Evolutionary conservation across 75 land plant genomes (phyloP), one percentile per base, ranked within the genome.

Genomic region (Picea glauca): DNA sequence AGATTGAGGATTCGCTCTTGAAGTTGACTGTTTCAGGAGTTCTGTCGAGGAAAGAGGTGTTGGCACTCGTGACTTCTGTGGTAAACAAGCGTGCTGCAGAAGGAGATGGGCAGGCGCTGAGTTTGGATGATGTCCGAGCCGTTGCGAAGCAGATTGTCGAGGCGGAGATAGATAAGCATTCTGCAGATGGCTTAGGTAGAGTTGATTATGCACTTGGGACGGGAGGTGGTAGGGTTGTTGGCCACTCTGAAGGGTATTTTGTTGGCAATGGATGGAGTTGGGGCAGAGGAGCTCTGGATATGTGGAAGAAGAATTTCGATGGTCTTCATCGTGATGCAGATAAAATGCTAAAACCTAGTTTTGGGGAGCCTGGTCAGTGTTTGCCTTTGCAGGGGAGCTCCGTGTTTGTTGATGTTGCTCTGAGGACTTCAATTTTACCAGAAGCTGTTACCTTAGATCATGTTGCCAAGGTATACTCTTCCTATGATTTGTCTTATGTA

Each of bases 311-410:
- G 32, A 33, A 26, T 46, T 72, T 14, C 61, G 57, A 46, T 77
- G 60, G 46, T 15, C 79, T 86, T 79, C 91, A 88, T 84, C 58
- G 79, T 57, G 62, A 80, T 58, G 90, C 99, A 0, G 77, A 86
- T 11, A 95, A 88, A 74, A 83, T 97, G 80, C 59, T 97, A 79
- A 92, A 87, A 59, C 98, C 99, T 17, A 94, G 98, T 72, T 97
- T 94, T 81, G 99, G 98, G 43, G 91, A 97, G 81, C 99, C 98
- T 65, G 99, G 98, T 12, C 89, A 91, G 80, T 97, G 98, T 80
- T 84, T 97, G 40, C 86, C 96, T 9, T 78, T 97, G 40, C 88
- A 88, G 77, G 94, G 99, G 12, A 87, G 84, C 65, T 87, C 83
- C 75, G 96, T 93, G 20, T 97, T 87, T 79, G 93, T 95, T 59